Percentiles rank a stretch among this genome's conserved stretches.
Evolutionary conservation across 2,329 filamentous ascomycete genomes (phyloP).

Genomic region (Ophiostoma tasmaniense): DNA sequence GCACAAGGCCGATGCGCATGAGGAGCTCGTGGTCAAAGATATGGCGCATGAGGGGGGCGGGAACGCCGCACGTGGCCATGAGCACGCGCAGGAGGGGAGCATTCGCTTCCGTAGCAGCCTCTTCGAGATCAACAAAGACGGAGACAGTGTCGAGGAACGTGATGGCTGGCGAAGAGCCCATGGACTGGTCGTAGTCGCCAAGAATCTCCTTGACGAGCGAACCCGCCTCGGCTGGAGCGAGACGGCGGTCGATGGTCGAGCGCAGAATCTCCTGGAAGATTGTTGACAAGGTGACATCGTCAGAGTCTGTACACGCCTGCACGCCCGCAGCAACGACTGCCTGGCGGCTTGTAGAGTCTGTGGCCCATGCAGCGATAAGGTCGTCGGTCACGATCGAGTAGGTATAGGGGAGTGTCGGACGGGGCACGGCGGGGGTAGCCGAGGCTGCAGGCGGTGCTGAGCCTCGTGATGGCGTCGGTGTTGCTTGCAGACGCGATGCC

Average conservation of each 20-base stretch:
- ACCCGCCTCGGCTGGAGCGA: constrained; percentile 63
- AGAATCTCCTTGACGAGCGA: constrained; percentile 66
- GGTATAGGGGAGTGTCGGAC: constrained; percentile 39
- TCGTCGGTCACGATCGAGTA: constrained; percentile 71
- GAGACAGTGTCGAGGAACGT: constrained; percentile 79
- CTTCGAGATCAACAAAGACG: constrained; percentile 65
- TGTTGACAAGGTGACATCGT: constrained; percentile 58
- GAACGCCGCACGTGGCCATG: constrained; percentile 63
- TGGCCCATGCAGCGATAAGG: constrained; percentile 58
- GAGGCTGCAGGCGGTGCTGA: not conserved
- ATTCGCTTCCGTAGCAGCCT: constrained; percentile 37
- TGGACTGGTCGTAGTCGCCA: constrained; percentile 4
- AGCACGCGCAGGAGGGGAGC: constrained; percentile 54
- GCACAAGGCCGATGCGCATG: constrained; percentile 67
- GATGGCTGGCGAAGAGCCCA: constrained; percentile 33
- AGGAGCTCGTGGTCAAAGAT: constrained; percentile 74
- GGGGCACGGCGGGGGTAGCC: not conserved
- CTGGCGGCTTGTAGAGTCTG: constrained; percentile 47
- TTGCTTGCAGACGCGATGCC: not conserved
- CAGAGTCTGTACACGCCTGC: constrained; percentile 57
- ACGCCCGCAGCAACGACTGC: constrained; percentile 57
- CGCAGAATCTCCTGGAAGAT: constrained; percentile 81
- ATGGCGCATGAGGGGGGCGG: constrained; percentile 63
- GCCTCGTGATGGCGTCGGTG: not conserved
- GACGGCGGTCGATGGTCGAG: constrained; percentile 59